A percentile compares a stretch with the other conserved stretches of the same genome.
Evolutionary conservation across 1,139 yeast species (phyloP).

Genomic region (Hyphopichia buzzinii): DNA sequence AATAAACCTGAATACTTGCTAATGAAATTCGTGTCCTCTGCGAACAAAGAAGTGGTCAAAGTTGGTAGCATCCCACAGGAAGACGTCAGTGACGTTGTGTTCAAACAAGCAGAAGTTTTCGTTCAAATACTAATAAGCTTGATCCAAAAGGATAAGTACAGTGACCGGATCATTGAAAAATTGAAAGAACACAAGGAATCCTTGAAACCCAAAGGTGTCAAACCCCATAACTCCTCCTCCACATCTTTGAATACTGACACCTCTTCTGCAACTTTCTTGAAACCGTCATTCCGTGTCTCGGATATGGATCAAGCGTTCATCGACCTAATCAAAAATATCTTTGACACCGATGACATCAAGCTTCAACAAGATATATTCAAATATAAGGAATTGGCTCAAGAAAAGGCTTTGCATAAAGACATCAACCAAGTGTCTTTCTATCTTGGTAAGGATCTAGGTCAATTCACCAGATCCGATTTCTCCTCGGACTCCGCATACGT

Average conservation of each 20-base stretch:
- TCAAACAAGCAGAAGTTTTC: conserved; percentile 56
- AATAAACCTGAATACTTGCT: conserved; percentile 62
- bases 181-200: conserved; percentile 43
- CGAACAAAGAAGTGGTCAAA: conserved; percentile 62
- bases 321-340: conserved; percentile 36
- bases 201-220: conserved; percentile 25
- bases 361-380: conserved; percentile 51
- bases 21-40: conserved; percentile 61
- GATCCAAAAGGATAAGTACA: conserved; percentile 43
- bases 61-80: conserved; percentile 38
- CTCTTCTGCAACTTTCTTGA: conserved; percentile 21
- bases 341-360: conserved; percentile 35
- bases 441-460: conserved; percentile 41
- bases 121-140: conserved; percentile 52
- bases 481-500: conserved; percentile 34
- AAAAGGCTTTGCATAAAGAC: conserved; percentile 45
- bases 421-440: conserved; percentile 38
- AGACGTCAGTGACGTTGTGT: conserved; percentile 47
- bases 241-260: conserved; percentile 10
- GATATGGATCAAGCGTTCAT: conserved; percentile 49
- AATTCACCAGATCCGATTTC: conserved; percentile 43
- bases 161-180: conserved; percentile 40
- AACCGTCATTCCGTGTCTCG: conserved; percentile 47
- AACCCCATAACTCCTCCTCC: conserved; percentile 5
- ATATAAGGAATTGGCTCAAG: conserved; percentile 41